Percentiles rank a stretch among this genome's conserved stretches.
These are phyloP conservation scores for Buxus sempervirens DNA, from an alignment of 164 flowering plant genomes.

Conservation along the genomic window DNA sequence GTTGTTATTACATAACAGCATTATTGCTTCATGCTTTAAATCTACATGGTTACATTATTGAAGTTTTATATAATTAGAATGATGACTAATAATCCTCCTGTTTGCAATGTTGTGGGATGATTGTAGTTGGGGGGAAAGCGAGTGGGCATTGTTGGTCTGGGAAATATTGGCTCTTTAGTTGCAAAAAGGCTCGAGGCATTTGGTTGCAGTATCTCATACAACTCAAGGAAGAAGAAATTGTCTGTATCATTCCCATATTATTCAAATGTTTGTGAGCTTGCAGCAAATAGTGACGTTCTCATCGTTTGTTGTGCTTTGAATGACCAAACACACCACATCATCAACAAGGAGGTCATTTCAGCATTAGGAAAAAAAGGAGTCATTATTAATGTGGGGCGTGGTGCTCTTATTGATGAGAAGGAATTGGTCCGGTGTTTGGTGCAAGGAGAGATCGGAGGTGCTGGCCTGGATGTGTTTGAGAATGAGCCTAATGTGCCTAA, in stretches of 20 bases:
- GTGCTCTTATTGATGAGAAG: slow-evolving; percentile 40
- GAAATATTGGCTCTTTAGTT: slow-evolving; percentile 38
- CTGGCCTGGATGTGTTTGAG: slow-evolving; percentile 57
- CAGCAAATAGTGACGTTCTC: slow-evolving; percentile 37
- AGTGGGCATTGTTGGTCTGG: slow-evolving; percentile 49
- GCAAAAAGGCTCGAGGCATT: slow-evolving; percentile 43
- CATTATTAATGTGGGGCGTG: slow-evolving; percentile 48
- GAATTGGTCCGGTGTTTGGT: slow-evolving; percentile 38
- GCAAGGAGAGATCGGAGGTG: slow-evolving; percentile 39
- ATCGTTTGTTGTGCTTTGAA: slow-evolving; percentile 40
- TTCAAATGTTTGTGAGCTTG: slow-evolving; percentile 30
- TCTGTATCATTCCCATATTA: slow-evolving; percentile 29
- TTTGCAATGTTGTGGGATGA: background rate
- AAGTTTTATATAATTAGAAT: background rate
- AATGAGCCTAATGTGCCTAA: slow-evolving; percentile 42
- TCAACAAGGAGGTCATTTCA: slow-evolving; percentile 38
- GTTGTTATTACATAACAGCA: too few relatives aligned
- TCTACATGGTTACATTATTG: background rate
- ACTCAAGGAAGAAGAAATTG: slow-evolving; percentile 35
- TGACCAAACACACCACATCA: slow-evolving; percentile 33
- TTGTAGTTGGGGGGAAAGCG: slow-evolving; percentile 42
- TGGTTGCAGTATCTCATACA: slow-evolving; percentile 45
- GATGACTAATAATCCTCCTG: background rate
- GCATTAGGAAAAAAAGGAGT: slow-evolving; percentile 45
- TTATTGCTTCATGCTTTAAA: background rate